Evolutionary conservation across 1,139 yeast species (phyloP).

Genomic region (Geotrichum australiense): DNA sequence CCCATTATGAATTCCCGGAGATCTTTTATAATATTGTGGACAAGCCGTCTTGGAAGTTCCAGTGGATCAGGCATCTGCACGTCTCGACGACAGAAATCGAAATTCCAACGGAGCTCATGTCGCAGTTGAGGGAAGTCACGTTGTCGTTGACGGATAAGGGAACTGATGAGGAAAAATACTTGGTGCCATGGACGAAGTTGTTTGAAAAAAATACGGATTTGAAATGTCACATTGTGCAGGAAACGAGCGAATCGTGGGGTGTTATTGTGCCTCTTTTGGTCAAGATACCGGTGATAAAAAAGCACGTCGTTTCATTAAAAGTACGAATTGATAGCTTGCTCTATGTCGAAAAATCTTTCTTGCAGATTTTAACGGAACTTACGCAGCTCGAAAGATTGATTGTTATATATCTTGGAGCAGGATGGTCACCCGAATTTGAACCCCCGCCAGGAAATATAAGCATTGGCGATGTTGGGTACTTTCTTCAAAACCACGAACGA

Average conservation of each 20-base stretch:
- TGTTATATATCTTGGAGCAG: slow-evolving; percentile 5
- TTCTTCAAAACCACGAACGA: background rate
- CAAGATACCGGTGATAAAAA: background rate
- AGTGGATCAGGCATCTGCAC: slow-evolving; percentile 2
- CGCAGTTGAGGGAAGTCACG: background rate
- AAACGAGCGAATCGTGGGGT: background rate
- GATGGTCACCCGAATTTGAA: slow-evolving; percentile 7
- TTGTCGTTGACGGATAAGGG: background rate
- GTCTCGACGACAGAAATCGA: background rate
- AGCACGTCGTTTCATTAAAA: background rate
- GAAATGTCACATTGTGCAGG: background rate
- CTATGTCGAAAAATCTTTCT: background rate
- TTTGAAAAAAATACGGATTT: background rate
- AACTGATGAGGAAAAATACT: background rate
- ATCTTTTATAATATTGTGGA: slow-evolving; percentile 1
- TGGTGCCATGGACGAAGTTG: background rate
- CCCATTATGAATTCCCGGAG: slow-evolving; percentile 2
- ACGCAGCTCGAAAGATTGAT: background rate
- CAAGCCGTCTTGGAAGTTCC: background rate
- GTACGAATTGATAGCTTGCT: background rate
- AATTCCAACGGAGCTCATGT: background rate
- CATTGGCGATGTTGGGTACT: background rate
- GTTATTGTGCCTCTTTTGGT: background rate
- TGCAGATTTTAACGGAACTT: background rate
- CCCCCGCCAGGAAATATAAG: background rate